Evolutionary conservation across 257 asterid species (phyloP).

Genomic region (Ballota nigra): DNA sequence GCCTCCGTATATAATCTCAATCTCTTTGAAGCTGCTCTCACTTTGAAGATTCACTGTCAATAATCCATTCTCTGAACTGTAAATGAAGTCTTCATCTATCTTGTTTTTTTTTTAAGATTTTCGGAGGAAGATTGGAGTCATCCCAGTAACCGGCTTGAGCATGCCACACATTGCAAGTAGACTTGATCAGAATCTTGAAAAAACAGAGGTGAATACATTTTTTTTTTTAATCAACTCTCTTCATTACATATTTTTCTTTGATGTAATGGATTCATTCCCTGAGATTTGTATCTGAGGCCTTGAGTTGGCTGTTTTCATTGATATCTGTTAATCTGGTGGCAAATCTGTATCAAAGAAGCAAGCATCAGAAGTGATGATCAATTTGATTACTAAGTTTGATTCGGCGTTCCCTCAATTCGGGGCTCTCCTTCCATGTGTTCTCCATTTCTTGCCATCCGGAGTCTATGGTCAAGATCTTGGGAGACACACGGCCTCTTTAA

Average conservation of each 20-base stretch:
- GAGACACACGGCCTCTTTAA: conserved; percentile 56
- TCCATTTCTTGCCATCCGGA: conserved; percentile 81
- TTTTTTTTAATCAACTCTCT: conserved; percentile 29
- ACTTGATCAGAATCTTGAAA: not conserved
- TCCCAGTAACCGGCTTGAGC: conserved; percentile 84
- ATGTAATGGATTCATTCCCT: conserved; percentile 39
- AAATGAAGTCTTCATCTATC: conserved; percentile 39
- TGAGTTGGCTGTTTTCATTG: conserved; percentile 53
- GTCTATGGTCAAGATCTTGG: conserved; percentile 61
- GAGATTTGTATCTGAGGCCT: conserved; percentile 33
- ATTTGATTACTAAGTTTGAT: not conserved
- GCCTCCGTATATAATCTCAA: conserved; percentile 36
- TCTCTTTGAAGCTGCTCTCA: conserved; percentile 41
- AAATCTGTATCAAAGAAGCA: conserved; percentile 34
- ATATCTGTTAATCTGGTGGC: conserved; percentile 51
- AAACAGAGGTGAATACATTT: not conserved
- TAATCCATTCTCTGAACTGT: conserved; percentile 43
- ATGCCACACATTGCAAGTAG: conserved; percentile 50
- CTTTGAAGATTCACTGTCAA: conserved; percentile 43
- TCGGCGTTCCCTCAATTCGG: conserved; percentile 29
- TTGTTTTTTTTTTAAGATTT: conserved; percentile 44
- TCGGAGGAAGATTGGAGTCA: conserved; percentile 44
- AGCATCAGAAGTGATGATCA: not conserved
- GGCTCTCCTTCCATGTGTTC: conserved; percentile 55
- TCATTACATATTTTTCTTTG: conserved; percentile 49